A percentile compares a stretch with the other conserved stretches of the same genome.
These are phyloP conservation scores for Fomitopsis pinicola DNA, from an alignment of 1,284 basidiomycete species.

Conservation along the genomic window DNA sequence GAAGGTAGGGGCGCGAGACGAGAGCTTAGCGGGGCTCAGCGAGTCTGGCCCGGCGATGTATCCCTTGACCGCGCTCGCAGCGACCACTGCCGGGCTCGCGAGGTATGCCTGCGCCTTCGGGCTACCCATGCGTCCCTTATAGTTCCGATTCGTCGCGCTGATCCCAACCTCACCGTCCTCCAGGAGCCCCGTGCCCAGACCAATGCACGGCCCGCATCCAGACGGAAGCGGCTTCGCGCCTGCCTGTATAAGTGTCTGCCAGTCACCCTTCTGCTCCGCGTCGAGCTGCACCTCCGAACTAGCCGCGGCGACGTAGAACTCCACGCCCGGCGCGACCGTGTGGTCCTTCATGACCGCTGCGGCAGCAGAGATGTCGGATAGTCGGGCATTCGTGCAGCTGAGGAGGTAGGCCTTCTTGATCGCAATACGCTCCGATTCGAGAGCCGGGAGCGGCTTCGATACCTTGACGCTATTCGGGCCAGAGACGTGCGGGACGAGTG, in stretches of 20 bases:
- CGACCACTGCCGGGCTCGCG: constrained; percentile 94
- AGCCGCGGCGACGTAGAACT: constrained; percentile 97
- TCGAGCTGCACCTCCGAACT: constrained; percentile 90
- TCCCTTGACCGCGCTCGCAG: constrained; percentile 91
- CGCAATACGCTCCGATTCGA: constrained; percentile 71
- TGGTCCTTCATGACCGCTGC: constrained; percentile 85
- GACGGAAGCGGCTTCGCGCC: constrained; percentile 93
- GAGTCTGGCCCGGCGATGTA: constrained; percentile 85
- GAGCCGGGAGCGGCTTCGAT: constrained; percentile 82
- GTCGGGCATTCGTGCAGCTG: constrained; percentile 96
- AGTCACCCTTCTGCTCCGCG: constrained; percentile 82
- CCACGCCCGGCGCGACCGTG: constrained; percentile 85
- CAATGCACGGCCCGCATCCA: constrained; percentile 98
- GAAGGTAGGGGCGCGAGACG: constrained; percentile 55
- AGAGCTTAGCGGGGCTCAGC: constrained; percentile 52
- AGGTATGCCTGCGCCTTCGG: constrained; percentile 96
- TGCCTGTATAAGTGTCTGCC: constrained; percentile 81
- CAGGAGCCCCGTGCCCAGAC: constrained; percentile 87
- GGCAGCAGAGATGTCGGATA: constrained; percentile 91
- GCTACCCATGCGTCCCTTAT: constrained; percentile 97
- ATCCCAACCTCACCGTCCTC: constrained; percentile 96
- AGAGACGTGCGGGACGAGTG: constrained; percentile 92
- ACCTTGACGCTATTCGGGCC: constrained; percentile 98
- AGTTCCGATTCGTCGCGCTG: constrained; percentile 97
- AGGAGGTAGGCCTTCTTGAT: constrained; percentile 99